Evolutionary conservation across 1,284 basidiomycete species (phyloP).

Genomic region (Malassezia psittaci): DNA sequence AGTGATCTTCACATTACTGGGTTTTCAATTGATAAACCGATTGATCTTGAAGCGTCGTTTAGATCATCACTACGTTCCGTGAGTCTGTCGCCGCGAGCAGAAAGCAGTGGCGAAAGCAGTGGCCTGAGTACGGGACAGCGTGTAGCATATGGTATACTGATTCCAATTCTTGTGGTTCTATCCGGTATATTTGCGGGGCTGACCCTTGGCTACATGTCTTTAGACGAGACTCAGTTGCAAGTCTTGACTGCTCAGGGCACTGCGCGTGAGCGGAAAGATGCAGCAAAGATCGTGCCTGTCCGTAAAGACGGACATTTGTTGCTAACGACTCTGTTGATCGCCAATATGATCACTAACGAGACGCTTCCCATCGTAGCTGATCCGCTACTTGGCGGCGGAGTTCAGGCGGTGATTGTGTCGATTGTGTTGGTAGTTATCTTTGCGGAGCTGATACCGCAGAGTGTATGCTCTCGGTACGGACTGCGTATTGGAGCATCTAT

Average conservation of each 20-base stretch:
- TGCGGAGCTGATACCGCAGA: constrained; percentile 75
- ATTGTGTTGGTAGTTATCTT: constrained; percentile 55
- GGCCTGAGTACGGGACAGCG: constrained; percentile 17
- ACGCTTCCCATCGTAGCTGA: constrained; percentile 82
- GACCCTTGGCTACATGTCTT: constrained; percentile 80
- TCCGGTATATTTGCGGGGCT: constrained; percentile 62
- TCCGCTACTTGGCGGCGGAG: constrained; percentile 71
- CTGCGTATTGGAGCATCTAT: constrained; percentile 46
- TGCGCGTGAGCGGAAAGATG: constrained; percentile 66
- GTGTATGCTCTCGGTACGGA: constrained; percentile 49
- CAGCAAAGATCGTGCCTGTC: constrained; percentile 73
- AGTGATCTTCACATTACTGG: too few species aligned
- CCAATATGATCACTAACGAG: constrained; percentile 47
- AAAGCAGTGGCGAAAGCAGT: too few species aligned
- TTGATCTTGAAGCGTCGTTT: too few species aligned
- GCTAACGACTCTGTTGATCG: constrained; percentile 44
- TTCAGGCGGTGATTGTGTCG: constrained; percentile 54
- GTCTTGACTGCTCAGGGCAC: constrained; percentile 75
- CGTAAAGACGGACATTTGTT: constrained; percentile 54
- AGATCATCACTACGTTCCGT: too few species aligned
- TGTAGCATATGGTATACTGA: constrained; percentile 48
- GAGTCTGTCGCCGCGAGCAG: too few species aligned
- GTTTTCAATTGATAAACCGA: too few species aligned
- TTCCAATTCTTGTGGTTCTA: constrained; percentile 55
- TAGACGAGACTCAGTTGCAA: constrained; percentile 82